phyloP scores from a whole-genome alignment of 2,329 filamentous ascomycete genomes.

The Emericellopsis atlantica region DNA sequence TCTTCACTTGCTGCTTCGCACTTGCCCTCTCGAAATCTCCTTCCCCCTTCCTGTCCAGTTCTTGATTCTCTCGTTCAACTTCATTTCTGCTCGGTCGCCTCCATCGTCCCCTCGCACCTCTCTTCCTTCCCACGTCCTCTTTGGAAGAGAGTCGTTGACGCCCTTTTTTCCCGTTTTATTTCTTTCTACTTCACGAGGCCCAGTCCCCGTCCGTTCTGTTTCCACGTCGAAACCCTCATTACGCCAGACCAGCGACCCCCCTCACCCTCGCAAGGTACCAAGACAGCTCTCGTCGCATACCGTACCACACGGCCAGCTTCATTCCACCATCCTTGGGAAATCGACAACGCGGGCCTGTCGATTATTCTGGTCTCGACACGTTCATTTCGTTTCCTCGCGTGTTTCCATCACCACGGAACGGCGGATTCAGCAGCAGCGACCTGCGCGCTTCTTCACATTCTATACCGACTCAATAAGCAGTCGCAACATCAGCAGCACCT shows the following conservation, averaged over 20 bases:
- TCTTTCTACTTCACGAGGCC: neutral
- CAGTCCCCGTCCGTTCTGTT: neutral
- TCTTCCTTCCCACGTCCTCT: conserved; percentile 9
- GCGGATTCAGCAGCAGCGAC: conserved; percentile 2
- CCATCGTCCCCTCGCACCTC: conserved; percentile 7
- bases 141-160: too few relatives aligned
- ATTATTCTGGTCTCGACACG: neutral
- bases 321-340: conserved; percentile 1
- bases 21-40: neutral
- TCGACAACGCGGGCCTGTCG: conserved; percentile 1
- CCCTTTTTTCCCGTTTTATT: conserved; percentile 8
- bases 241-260: neutral
- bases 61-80: neutral
- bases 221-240: neutral
- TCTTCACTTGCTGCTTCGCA: too few relatives aligned
- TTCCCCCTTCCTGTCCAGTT: neutral
- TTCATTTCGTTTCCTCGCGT: conserved; percentile 2
- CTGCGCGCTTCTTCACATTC: neutral
- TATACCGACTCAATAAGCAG: too few relatives aligned
- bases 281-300: conserved; percentile 4
- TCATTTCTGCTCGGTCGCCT: conserved; percentile 1
- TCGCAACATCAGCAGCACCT: conserved; percentile 12
- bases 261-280: neutral
- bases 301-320: conserved; percentile 1
- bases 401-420: conserved; percentile 3